Percentiles rank a stretch among this genome's conserved stretches.
These are phyloP conservation scores for Agaricus sinodeliciosus DNA, from an alignment of 768 basidiomycete genomes.

Conservation along the genomic window DNA sequence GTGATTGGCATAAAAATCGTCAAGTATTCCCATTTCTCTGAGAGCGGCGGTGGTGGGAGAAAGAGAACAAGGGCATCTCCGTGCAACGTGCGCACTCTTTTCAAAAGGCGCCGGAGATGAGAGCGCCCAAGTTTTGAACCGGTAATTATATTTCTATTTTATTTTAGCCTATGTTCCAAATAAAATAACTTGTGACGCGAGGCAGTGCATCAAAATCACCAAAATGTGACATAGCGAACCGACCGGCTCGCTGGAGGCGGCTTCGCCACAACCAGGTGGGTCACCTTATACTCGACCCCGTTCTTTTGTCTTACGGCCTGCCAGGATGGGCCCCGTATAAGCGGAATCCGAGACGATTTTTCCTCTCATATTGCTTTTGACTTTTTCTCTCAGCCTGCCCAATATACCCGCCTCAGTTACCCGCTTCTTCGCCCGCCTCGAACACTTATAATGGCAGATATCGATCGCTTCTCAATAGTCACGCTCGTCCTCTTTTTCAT, in stretches of 20 bases:
- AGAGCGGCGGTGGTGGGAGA: neutral
- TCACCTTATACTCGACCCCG: neutral
- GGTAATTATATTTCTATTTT: too few relatives aligned
- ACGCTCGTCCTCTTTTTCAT: conserved; percentile 47
- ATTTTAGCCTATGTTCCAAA: too few relatives aligned
- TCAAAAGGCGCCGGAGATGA: neutral
- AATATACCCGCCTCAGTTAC: conserved; percentile 10
- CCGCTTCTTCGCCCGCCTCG: conserved; percentile 31
- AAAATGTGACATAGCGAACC: too few relatives aligned
- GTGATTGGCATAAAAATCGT: neutral
- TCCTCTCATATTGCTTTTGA: neutral
- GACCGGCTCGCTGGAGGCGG: too few relatives aligned
- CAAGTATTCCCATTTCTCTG: neutral
- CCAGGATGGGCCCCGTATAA: neutral
- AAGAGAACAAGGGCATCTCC: neutral
- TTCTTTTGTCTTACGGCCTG: neutral
- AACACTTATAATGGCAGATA: neutral
- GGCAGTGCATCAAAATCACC: too few relatives aligned
- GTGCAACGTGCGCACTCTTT: neutral
- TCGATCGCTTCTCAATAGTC: conserved; percentile 23
- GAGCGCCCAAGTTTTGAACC: too few relatives aligned
- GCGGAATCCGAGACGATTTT: neutral
- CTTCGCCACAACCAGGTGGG: too few relatives aligned
- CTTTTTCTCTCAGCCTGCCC: neutral
- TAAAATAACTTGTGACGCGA: too few relatives aligned